Evolutionary conservation across 495 filamentous ascomycete genomes (phyloP), one percentile per base, ranked within the genome.

Genomic region (Daldinia decipiens): DNA sequence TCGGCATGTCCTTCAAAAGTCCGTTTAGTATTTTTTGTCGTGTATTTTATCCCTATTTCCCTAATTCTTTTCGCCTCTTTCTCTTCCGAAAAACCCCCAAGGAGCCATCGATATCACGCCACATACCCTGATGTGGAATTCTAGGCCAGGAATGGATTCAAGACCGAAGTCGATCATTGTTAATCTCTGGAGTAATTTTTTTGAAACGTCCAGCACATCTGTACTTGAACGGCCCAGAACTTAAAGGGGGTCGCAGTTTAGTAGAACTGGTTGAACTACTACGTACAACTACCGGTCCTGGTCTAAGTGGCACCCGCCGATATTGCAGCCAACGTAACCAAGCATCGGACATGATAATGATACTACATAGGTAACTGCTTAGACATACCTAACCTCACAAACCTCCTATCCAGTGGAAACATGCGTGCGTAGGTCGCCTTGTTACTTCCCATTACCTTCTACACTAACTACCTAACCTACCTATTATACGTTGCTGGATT

Each of bases 151-250:
- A 5, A 59, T 59, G 26, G 61, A 52, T 39, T 31, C 40, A 21
- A 36, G 47, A 53, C 50, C 38, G 34, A 27, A 36, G 55, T 45
- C 43, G 64, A 72, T 72, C 60, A 38, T 43, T 31, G 55, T 58
- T 52, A 65, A 62, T 72, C 65, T 26, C 17, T 65, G 31, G 19
- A n/a, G n/a, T n/a, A n/a, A n/a, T n/a, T n/a, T 36, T 17, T 53
- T 50, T 63, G 50, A 60, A 64, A 63, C 63, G 15, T 52, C 63
- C 68, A 58, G 38, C 63, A 59, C 31, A 55, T 67, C 58, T 59
- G 47, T 31, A 68, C 51, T 57, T 57, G 59, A 60, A 67, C 69
- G 64, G 59, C 64, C 69, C 47, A 72, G 69, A 72, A 71, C 59
- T 47, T 11, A 43, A 55, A 53, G 38, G 36, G 34, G 51, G 52